phyloP scores from a whole-genome alignment of 2,329 filamentous ascomycete species.

The Chaetomium strumarium region DNA sequence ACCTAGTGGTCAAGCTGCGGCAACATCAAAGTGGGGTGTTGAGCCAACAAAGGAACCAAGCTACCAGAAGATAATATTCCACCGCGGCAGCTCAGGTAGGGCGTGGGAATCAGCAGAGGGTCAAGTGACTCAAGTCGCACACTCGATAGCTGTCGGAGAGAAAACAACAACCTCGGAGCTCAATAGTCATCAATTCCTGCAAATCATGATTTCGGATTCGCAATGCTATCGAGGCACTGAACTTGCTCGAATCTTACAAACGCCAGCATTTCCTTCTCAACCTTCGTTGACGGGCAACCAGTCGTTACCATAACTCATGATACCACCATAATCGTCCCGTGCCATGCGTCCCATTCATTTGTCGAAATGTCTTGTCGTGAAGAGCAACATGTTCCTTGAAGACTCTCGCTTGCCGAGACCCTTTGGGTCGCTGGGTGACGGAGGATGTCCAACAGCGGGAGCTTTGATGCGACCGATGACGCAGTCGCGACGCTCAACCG shows the following conservation, averaged over 20 bases:
- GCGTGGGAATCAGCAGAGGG: neutral
- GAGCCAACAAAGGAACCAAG: no score
- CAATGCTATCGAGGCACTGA: slow-evolving; percentile 16
- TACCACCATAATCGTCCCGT: slow-evolving; percentile 19
- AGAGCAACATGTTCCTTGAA: slow-evolving; percentile 11
- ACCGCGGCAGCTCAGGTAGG: neutral
- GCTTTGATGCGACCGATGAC: slow-evolving; percentile 14
- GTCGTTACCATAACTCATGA: slow-evolving; percentile 21
- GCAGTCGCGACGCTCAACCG: slow-evolving; percentile 23
- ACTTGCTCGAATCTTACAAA: slow-evolving; percentile 18
- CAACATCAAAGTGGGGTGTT: no score
- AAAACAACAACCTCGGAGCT: slow-evolving; percentile 8
- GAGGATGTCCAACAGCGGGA: slow-evolving; percentile 14
- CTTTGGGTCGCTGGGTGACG: slow-evolving; percentile 10
- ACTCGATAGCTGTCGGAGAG: neutral
- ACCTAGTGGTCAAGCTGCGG: no score
- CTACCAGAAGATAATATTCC: no score
- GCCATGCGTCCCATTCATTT: slow-evolving; percentile 14
- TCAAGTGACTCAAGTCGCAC: neutral
- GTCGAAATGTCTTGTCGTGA: slow-evolving; percentile 8
- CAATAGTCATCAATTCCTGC: slow-evolving; percentile 19
- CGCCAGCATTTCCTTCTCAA: slow-evolving; percentile 20
- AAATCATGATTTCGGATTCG: slow-evolving; percentile 17
- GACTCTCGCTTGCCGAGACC: slow-evolving; percentile 16
- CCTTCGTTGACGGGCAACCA: slow-evolving; percentile 25